A percentile compares a stretch with the other conserved stretches of the same genome.
These are phyloP conservation scores for Juncus inflexus DNA, from an alignment of 176 grass and related monocot species.

Conservation along the genomic window DNA sequence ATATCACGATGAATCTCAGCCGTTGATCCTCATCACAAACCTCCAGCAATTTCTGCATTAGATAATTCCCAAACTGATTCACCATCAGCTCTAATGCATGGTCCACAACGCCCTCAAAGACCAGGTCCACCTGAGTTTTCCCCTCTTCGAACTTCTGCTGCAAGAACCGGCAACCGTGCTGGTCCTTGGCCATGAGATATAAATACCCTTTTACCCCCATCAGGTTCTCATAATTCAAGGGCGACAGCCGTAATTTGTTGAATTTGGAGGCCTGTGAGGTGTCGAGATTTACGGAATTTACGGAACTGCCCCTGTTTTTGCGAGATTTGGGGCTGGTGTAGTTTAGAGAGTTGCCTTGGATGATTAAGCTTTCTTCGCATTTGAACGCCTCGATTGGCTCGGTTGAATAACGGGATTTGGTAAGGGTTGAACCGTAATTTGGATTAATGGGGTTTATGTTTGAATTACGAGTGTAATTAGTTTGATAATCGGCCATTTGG, in stretches of 20 bases:
- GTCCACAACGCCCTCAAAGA: conserved; percentile 66
- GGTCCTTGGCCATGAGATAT: conserved; percentile 65
- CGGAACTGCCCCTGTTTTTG: conserved; percentile 23
- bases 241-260: conserved; percentile 30
- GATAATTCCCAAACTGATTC: conserved; percentile 73
- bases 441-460: not conserved
- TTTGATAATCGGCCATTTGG: not conserved
- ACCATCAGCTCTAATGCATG: conserved; percentile 65
- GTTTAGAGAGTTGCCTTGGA: conserved; percentile 44
- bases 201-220: conserved; percentile 50
- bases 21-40: conserved; percentile 72
- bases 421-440: not conserved
- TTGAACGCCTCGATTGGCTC: conserved; percentile 36
- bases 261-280: conserved; percentile 18
- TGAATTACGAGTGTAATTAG: not conserved
- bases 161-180: conserved; percentile 61
- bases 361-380: conserved; percentile 40
- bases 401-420: not conserved
- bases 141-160: conserved; percentile 67
- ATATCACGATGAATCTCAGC: conserved; percentile 35
- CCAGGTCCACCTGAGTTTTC: conserved; percentile 47
- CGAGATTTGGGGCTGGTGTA: conserved; percentile 33
- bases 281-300: conserved; percentile 24
- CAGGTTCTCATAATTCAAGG: conserved; percentile 45
- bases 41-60: conserved; percentile 74